A percentile compares a stretch with the other conserved stretches of the same genome.
phyloP scores from a whole-genome alignment of 257 asterid species.

The Solanum lignicaule region DNA sequence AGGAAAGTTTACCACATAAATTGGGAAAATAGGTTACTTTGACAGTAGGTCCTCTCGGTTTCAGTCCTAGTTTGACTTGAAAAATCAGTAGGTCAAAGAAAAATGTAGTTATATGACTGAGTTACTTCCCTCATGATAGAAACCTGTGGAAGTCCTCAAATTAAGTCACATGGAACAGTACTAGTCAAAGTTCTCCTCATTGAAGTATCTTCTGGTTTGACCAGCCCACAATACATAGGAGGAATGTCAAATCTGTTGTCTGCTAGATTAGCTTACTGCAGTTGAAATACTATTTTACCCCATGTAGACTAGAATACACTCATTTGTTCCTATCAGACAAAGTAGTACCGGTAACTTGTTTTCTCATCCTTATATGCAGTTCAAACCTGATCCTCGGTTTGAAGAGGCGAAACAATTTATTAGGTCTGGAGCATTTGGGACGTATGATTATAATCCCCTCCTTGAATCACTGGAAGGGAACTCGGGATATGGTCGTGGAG shows the following conservation, averaged over 20 bases:
- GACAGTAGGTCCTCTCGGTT: background rate
- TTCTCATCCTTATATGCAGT: conserved; percentile 33
- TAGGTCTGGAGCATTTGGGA: conserved; percentile 92
- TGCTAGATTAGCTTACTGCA: background rate
- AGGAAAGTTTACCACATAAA: background rate
- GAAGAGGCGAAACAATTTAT: conserved; percentile 93
- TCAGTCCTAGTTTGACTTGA: background rate
- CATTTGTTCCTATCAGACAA: background rate
- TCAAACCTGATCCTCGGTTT: conserved; percentile 87
- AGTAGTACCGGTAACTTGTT: background rate
- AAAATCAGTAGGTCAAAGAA: background rate
- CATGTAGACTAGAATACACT: background rate
- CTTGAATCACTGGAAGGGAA: conserved; percentile 94
- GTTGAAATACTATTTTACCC: background rate
- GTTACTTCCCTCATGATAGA: background rate
- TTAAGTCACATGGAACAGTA: background rate
- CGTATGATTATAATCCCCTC: conserved; percentile 87
- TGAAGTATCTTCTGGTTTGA: background rate
- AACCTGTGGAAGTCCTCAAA: background rate
- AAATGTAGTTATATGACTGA: background rate
- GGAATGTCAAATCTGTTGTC: background rate
- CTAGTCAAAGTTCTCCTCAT: background rate
- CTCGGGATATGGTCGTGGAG: conserved; percentile 92
- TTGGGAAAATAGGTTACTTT: background rate
- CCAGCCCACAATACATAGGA: background rate